A percentile compares a stretch with the other conserved stretches of the same genome.
Conservation (phyloP, 371 early-diverging fungal genomes). For the Rhizopus arrhizus region DNA sequence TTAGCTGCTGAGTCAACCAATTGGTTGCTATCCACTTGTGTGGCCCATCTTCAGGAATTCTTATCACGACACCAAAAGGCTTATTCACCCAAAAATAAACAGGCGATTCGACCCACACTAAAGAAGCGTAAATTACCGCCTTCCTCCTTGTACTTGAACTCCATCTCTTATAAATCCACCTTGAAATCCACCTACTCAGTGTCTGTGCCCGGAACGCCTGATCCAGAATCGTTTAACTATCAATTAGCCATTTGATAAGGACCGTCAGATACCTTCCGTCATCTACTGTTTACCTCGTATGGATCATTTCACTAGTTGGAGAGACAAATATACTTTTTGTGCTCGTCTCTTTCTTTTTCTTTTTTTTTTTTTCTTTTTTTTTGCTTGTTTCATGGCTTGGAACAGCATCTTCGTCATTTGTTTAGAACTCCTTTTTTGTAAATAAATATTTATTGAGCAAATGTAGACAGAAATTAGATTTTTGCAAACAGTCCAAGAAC, state of each 20-base stretch:
- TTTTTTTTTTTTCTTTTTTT: too few relatives aligned
- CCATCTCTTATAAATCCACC: slow-evolving; percentile 24
- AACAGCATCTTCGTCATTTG: too few relatives aligned
- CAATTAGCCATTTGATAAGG: slow-evolving; percentile 13
- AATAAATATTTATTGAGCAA: too few relatives aligned
- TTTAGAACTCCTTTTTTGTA: too few relatives aligned
- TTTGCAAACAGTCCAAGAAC: too few relatives aligned
- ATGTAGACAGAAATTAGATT: too few relatives aligned
- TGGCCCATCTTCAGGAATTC: slow-evolving; percentile 8
- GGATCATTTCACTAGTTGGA: too few relatives aligned
- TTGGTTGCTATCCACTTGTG: slow-evolving; percentile 25
- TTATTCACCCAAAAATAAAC: background rate
- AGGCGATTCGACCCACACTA: slow-evolving; percentile 5
- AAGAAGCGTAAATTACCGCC: slow-evolving; percentile 16
- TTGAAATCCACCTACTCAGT: slow-evolving; percentile 27
- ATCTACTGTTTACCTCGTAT: too few relatives aligned
- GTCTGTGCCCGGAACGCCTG: slow-evolving; percentile 30
- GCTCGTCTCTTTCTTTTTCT: too few relatives aligned
- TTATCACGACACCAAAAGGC: slow-evolving; percentile 3
- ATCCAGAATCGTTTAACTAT: slow-evolving; percentile 24
- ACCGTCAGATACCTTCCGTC: too few relatives aligned
- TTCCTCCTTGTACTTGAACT: slow-evolving; percentile 21
- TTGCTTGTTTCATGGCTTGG: too few relatives aligned
- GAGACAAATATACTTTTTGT: too few relatives aligned
- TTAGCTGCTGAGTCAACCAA: slow-evolving; percentile 34